Evolutionary conservation across 2,329 filamentous ascomycete genomes (phyloP).

Genomic region (Ceratocystis lukuohia): DNA sequence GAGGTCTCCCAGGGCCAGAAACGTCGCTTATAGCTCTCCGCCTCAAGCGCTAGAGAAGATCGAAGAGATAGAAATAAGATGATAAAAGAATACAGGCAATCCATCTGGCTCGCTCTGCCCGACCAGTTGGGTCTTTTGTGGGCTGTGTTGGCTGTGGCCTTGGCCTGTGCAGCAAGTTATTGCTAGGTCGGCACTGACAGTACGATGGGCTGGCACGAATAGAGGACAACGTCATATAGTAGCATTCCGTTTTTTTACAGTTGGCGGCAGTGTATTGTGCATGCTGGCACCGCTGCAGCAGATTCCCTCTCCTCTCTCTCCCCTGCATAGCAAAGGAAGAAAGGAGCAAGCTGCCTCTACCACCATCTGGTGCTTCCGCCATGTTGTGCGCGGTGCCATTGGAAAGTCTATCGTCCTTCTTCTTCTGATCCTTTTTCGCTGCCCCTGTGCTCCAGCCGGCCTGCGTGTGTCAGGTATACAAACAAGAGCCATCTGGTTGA

Average conservation of each 20-base stretch:
- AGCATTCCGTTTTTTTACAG: neutral
- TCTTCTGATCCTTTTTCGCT: neutral
- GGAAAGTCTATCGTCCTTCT: neutral
- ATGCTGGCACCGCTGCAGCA: neutral
- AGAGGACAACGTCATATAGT: slow-evolving; percentile 6
- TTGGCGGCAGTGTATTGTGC: neutral
- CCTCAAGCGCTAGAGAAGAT: no score
- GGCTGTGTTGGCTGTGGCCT: neutral
- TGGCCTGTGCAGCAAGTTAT: neutral
- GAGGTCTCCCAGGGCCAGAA: no score
- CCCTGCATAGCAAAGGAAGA: slow-evolving; percentile 4
- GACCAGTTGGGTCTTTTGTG: slow-evolving; percentile 1
- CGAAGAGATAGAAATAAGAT: neutral
- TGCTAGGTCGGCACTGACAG: slow-evolving; percentile 2
- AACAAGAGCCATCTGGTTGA: no score
- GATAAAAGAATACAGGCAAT: neutral
- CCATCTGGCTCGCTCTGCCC: neutral
- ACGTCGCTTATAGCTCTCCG: no score
- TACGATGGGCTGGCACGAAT: neutral
- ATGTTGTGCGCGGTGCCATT: neutral
- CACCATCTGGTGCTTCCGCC: neutral
- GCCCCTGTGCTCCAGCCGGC: neutral
- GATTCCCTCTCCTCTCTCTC: neutral
- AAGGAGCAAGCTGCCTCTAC: slow-evolving; percentile 5
- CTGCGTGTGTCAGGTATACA: slow-evolving; percentile 4